Evolutionary conservation across 139 green algal species (phyloP).

Genomic region (Haematococcus sp.): DNA sequence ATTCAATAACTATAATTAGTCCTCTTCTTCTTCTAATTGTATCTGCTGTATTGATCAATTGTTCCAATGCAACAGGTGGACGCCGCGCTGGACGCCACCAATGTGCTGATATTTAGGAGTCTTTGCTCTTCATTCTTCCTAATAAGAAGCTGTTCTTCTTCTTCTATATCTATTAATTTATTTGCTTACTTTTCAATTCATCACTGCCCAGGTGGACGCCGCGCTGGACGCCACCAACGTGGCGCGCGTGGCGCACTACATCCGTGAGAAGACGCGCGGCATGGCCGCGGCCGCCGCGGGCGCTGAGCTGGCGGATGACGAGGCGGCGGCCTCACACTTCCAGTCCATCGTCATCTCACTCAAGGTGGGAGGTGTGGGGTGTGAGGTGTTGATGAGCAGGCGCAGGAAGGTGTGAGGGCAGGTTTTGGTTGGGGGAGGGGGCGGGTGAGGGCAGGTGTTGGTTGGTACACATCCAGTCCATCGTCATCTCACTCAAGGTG

Average conservation of each 20-base stretch:
- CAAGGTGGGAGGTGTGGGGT: constrained; percentile 58
- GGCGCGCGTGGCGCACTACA: constrained; percentile 87
- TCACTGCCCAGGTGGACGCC: constrained; percentile 63
- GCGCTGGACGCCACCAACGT: constrained; percentile 96
- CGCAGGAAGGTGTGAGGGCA: too few species aligned
- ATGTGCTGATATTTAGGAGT: too few species aligned
- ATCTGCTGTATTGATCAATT: too few species aligned
- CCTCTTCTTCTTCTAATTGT: too few species aligned
- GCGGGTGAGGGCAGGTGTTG: too few species aligned
- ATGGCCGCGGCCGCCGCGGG: background rate
- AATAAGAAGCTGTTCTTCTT: too few species aligned
- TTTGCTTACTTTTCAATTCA: too few species aligned
- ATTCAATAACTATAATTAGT: too few species aligned
- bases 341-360: constrained; percentile 90
- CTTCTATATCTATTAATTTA: too few species aligned
- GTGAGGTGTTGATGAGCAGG: too few species aligned
- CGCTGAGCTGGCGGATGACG: background rate
- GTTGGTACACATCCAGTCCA: constrained; percentile 63
- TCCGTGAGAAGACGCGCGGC: constrained; percentile 68
- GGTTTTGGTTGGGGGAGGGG: too few species aligned
- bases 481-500: constrained; percentile 94
- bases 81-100: constrained; percentile 91
- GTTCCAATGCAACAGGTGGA: constrained; percentile 57
- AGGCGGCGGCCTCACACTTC: constrained; percentile 15
- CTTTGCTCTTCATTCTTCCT: too few species aligned